A percentile compares a stretch with the other conserved stretches of the same genome.
These are phyloP conservation scores for Debaryomyces sp. DNA, from an alignment of 1,139 yeast genomes.

Conservation along the genomic window DNA sequence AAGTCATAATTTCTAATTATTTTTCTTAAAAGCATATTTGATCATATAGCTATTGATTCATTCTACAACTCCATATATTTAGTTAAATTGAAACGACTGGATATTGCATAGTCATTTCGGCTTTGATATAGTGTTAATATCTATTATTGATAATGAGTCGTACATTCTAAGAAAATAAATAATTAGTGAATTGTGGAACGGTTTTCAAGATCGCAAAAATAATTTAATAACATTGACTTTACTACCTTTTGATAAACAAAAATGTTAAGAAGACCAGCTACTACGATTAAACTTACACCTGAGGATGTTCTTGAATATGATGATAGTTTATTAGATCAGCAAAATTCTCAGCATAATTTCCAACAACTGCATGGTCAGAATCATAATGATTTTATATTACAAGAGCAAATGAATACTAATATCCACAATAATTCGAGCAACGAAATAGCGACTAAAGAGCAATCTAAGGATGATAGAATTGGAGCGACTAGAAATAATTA, in stretches of 20 bases:
- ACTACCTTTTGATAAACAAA: not conserved
- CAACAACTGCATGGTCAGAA: slow-evolving; percentile 10
- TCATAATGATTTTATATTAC: slow-evolving; percentile 12
- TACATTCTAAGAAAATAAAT: not conserved
- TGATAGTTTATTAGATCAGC: slow-evolving; percentile 30
- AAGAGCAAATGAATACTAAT: slow-evolving; percentile 18
- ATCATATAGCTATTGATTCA: not conserved
- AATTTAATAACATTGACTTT: not conserved
- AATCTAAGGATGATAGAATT: slow-evolving; percentile 22
- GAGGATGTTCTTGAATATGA: slow-evolving; percentile 68
- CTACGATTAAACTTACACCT: slow-evolving; percentile 63
- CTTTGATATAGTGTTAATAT: not conserved
- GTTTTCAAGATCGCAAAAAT: not conserved
- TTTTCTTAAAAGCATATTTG: not conserved
- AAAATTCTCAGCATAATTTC: slow-evolving; percentile 7
- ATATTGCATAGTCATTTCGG: not conserved
- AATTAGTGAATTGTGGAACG: not conserved
- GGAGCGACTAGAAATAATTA: slow-evolving; percentile 17
- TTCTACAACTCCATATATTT: not conserved
- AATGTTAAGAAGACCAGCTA: slow-evolving; percentile 68
- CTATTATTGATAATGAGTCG: not conserved
- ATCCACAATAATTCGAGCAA: slow-evolving; percentile 5
- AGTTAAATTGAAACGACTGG: not conserved
- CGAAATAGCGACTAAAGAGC: slow-evolving; percentile 14
- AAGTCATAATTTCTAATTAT: slow-evolving; percentile 28